Evolutionary conservation across 495 filamentous ascomycete genomes (phyloP).

Genomic region (Xylaria longipes): DNA sequence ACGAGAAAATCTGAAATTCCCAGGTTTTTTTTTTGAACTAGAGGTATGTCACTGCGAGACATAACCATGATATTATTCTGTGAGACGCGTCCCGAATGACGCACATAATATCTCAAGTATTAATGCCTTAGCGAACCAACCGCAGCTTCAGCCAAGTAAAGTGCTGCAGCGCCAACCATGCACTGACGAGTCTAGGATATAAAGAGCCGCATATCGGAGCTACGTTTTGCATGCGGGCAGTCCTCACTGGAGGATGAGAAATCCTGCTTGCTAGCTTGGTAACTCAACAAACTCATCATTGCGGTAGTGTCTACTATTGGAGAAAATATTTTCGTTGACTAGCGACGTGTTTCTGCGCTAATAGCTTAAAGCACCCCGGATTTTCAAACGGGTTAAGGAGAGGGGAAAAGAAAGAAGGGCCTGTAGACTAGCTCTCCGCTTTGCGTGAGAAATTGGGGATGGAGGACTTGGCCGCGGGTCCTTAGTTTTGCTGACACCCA

Average conservation of each 20-base stretch:
- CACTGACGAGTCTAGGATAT: background rate
- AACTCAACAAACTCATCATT: too few relatives aligned
- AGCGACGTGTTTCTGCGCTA: background rate
- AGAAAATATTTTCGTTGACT: constrained; percentile 9
- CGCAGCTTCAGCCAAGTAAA: background rate
- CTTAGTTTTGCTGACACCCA: constrained; percentile 4
- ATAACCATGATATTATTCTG: background rate
- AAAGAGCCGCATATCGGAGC: constrained; percentile 27
- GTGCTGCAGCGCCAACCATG: constrained; percentile 12
- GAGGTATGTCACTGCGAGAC: constrained; percentile 6
- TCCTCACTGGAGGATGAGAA: background rate
- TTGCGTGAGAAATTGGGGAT: constrained; percentile 7
- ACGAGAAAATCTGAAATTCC: background rate
- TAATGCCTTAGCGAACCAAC: constrained; percentile 9
- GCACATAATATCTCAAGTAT: constrained; percentile 12
- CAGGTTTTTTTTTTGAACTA: background rate
- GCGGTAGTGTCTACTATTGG: background rate
- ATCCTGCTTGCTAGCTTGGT: background rate
- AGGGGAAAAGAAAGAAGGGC: background rate
- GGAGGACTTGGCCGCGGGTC: constrained; percentile 6
- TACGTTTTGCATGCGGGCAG: background rate
- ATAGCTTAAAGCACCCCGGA: constrained; percentile 20
- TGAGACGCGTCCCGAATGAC: constrained; percentile 14
- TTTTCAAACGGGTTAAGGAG: constrained; percentile 2
- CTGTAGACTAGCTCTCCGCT: constrained; percentile 8